Evolutionary conservation across 768 basidiomycete genomes (phyloP).

Genomic region (Austroboletus eburneus): DNA sequence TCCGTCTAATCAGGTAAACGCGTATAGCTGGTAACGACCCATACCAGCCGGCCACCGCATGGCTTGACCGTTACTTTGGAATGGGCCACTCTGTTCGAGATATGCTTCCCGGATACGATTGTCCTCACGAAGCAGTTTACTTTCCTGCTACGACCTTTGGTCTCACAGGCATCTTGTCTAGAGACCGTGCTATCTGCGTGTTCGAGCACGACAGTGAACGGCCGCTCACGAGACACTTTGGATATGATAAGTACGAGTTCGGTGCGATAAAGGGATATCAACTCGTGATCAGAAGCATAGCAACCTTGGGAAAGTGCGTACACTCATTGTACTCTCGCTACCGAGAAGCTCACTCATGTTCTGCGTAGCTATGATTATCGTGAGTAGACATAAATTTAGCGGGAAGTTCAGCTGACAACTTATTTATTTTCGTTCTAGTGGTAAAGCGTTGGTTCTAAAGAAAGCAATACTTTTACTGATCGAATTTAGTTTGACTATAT

Average conservation of each 20-base stretch:
- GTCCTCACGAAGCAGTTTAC: conserved; percentile 56
- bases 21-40: conserved; percentile 55
- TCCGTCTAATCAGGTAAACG: not conserved
- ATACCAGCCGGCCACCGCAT: conserved; percentile 55
- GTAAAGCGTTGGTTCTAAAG: conserved; percentile 15
- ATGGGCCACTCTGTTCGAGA: conserved; percentile 57
- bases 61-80: conserved; percentile 61
- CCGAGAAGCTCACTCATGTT: not conserved
- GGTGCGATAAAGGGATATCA: conserved; percentile 60
- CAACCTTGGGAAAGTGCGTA: conserved; percentile 62
- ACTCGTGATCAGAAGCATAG: conserved; percentile 51
- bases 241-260: conserved; percentile 50
- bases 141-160: conserved; percentile 56
- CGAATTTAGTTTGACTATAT: conserved; percentile 56
- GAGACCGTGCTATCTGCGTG: conserved; percentile 56
- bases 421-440: conserved; percentile 27
- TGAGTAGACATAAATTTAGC: conserved; percentile 35
- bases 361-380: conserved; percentile 53
- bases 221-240: conserved; percentile 56
- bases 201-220: conserved; percentile 59
- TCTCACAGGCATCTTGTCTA: conserved; percentile 39
- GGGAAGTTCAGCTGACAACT: too few relatives aligned
- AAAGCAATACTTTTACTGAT: conserved; percentile 3
- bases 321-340: not conserved
- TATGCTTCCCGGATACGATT: conserved; percentile 64